Conservation (phyloP, 2,329 filamentous ascomycete species). For the Epichloe typhina region DNA sequence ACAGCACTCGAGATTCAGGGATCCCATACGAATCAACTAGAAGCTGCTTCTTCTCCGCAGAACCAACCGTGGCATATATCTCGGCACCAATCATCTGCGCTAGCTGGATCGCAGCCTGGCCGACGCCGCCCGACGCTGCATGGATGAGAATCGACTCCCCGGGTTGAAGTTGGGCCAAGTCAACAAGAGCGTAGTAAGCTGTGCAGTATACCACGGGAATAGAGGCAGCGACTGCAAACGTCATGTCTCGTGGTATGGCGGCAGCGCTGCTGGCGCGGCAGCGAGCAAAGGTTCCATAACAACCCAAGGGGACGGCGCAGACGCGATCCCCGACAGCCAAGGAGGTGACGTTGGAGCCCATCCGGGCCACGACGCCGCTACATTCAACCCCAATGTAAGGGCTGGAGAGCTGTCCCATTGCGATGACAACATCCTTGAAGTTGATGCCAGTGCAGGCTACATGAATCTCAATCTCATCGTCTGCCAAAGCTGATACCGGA, state of each 20-base stretch:
- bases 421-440: slow-evolving; percentile 19
- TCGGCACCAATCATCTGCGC: slow-evolving; percentile 11
- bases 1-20: slow-evolving; percentile 18
- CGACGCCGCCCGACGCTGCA: slow-evolving; percentile 16
- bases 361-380: slow-evolving; percentile 11
- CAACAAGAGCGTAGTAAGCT: slow-evolving; percentile 7
- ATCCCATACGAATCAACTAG: slow-evolving; percentile 22
- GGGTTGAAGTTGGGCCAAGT: slow-evolving; percentile 14
- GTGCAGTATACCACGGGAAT: slow-evolving; percentile 9
- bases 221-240: slow-evolving; percentile 19
- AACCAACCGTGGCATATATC: slow-evolving; percentile 19
- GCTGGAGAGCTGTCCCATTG: slow-evolving; percentile 11
- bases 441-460: slow-evolving; percentile 31
- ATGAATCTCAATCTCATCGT: slow-evolving; percentile 28
- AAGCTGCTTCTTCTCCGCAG: slow-evolving; percentile 15
- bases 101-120: slow-evolving; percentile 17
- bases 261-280: slow-evolving; percentile 8
- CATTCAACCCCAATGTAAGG: slow-evolving; percentile 12
- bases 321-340: slow-evolving; percentile 12
- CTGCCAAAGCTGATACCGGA: slow-evolving; percentile 14
- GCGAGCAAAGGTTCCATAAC: slow-evolving; percentile 15
- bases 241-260: slow-evolving; percentile 6
- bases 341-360: slow-evolving; percentile 6
- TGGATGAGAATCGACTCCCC: slow-evolving; percentile 22
- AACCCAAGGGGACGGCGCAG: slow-evolving; percentile 12